phyloP scores from a whole-genome alignment of 2,329 filamentous ascomycete genomes.

The Aaosphaeria arxii region DNA sequence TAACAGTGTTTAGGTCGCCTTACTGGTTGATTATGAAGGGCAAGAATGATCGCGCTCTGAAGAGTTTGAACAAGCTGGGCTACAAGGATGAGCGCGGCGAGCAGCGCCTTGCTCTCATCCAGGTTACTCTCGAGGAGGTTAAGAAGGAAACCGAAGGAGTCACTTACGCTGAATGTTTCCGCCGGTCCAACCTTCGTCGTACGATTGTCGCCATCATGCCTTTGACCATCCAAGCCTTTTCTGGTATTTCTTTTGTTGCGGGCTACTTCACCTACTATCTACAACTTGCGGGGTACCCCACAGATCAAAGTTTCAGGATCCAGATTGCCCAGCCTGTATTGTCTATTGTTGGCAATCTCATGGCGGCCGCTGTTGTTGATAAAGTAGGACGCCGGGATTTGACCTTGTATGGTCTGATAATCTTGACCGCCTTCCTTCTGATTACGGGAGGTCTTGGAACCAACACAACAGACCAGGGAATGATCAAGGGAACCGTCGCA shows the following conservation, averaged over 20 bases:
- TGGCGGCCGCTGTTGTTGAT: constrained; percentile 71
- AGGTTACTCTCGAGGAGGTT: constrained; percentile 33
- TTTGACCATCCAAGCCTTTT: constrained; percentile 41
- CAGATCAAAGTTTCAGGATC: constrained; percentile 36
- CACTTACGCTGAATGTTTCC: constrained; percentile 78
- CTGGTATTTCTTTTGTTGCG: constrained; percentile 19
- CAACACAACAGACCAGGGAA: constrained; percentile 52
- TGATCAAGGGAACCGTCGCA: constrained; percentile 41
- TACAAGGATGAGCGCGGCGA: constrained; percentile 11
- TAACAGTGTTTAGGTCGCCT: constrained; percentile 45
- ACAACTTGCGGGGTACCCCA: constrained; percentile 39
- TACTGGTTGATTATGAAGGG: constrained; percentile 69
- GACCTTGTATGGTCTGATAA: constrained; percentile 65
- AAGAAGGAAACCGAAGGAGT: constrained; percentile 52
- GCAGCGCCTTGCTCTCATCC: constrained; percentile 17
- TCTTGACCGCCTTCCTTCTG: constrained; percentile 67
- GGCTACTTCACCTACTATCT: constrained; percentile 43
- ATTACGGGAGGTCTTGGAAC: constrained; percentile 40
- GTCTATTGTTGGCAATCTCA: constrained; percentile 62
- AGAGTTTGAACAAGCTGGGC: constrained; percentile 18
- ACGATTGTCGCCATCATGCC: constrained; percentile 63
- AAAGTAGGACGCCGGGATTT: constrained; percentile 71
- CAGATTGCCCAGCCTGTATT: constrained; percentile 54
- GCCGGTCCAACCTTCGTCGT: constrained; percentile 68
- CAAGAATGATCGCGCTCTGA: constrained; percentile 55